phyloP scores from a whole-genome alignment of 2,329 filamentous ascomycete genomes.

The Neoscytalidium dimidiatum region DNA sequence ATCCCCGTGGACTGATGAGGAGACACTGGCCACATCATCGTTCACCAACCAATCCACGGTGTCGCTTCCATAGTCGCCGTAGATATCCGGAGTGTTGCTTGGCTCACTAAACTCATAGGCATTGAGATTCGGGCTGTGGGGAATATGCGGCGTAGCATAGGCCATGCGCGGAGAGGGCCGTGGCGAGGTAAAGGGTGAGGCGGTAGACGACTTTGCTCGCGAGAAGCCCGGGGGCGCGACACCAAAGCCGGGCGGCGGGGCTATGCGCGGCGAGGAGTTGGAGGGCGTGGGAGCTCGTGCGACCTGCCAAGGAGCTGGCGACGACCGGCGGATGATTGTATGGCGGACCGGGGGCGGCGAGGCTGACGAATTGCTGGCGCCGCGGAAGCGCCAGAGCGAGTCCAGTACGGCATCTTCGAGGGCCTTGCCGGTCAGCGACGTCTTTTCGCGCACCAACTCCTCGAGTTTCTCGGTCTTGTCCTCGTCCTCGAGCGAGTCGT shows the following conservation, averaged over 20 bases:
- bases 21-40: slow-evolving; percentile 80
- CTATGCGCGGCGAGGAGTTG: slow-evolving; percentile 76
- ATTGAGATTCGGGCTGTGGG: slow-evolving; percentile 90
- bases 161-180: slow-evolving; percentile 89
- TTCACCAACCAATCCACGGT: slow-evolving; percentile 95
- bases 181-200: slow-evolving; percentile 91
- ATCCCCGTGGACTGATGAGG: slow-evolving; percentile 69
- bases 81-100: slow-evolving; percentile 78
- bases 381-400: slow-evolving; percentile 82
- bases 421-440: slow-evolving; percentile 70
- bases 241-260: slow-evolving; percentile 79
- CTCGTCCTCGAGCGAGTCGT: slow-evolving; percentile 82
- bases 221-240: slow-evolving; percentile 72
- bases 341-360: slow-evolving; percentile 86
- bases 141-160: slow-evolving; percentile 85
- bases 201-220: slow-evolving; percentile 73
- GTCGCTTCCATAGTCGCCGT: slow-evolving; percentile 88
- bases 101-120: slow-evolving; percentile 91
- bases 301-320: slow-evolving; percentile 89
- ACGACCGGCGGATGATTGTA: slow-evolving; percentile 85
- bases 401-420: slow-evolving; percentile 91
- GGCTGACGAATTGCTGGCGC: slow-evolving; percentile 60
- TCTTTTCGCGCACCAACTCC: slow-evolving; percentile 78
- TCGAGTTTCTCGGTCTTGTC: slow-evolving; percentile 93
- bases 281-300: slow-evolving; percentile 74